Conservation (phyloP, 2,329 filamentous ascomycete species). For the Pochonia chlamydosporia region DNA sequence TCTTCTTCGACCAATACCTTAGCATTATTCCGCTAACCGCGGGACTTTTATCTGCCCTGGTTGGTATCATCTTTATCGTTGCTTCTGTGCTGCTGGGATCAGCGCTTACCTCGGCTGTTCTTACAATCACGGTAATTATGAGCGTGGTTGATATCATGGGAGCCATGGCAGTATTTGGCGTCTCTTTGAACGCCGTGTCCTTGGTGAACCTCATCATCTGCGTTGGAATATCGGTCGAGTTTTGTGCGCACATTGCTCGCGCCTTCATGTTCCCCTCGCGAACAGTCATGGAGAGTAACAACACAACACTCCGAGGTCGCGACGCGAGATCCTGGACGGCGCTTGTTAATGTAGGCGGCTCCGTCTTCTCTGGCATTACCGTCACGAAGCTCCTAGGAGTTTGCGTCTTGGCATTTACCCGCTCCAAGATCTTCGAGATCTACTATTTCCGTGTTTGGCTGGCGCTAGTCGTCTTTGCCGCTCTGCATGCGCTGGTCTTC, state of each 20-base stretch:
- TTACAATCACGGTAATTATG: slow-evolving; percentile 87
- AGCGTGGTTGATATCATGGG: slow-evolving; percentile 91
- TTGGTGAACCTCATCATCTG: slow-evolving; percentile 96
- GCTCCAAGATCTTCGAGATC: slow-evolving; percentile 98
- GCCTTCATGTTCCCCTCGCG: slow-evolving; percentile 92
- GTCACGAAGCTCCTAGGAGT: slow-evolving; percentile 93
- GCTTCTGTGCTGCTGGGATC: slow-evolving; percentile 80
- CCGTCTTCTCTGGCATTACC: slow-evolving; percentile 93
- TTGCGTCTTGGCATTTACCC: slow-evolving; percentile 84
- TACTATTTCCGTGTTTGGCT: slow-evolving; percentile 99
- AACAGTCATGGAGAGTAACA: slow-evolving; percentile 70
- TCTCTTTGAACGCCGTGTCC: slow-evolving; percentile 90
- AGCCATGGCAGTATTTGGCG: slow-evolving; percentile 82
- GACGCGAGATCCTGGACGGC: slow-evolving; percentile 90
- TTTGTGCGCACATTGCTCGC: slow-evolving; percentile 92
- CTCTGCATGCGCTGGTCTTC: slow-evolving; percentile 83
- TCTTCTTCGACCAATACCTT: slow-evolving; percentile 97
- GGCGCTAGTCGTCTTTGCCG: slow-evolving; percentile 82
- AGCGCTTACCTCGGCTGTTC: slow-evolving; percentile 70
- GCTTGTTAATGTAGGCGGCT: slow-evolving; percentile 88
- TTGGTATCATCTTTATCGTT: slow-evolving; percentile 80
- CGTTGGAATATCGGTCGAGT: slow-evolving; percentile 93
- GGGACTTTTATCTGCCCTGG: slow-evolving; percentile 72
- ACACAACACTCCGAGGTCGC: slow-evolving; percentile 69
- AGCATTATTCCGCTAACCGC: slow-evolving; percentile 76